phyloP scores from a whole-genome alignment of 2,329 filamentous ascomycete species.

The Neopestalotiopsis sp. region DNA sequence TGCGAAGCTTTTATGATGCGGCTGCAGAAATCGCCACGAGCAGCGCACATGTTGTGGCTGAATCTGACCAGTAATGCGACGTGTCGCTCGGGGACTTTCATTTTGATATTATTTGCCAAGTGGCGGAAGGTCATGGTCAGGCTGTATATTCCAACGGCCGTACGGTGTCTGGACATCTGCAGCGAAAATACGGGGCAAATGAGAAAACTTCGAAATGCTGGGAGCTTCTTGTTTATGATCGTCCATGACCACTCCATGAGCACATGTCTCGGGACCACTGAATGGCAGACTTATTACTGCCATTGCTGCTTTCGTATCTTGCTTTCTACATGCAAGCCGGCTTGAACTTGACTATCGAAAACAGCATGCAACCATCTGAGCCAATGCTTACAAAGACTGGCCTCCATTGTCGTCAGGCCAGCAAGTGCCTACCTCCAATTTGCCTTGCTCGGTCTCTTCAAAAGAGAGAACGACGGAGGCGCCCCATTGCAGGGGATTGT shows the following conservation, averaged over 20 bases:
- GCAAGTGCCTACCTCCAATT: conserved; percentile 37
- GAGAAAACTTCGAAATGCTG: too few species aligned
- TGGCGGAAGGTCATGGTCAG: background rate
- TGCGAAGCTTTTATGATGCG: background rate
- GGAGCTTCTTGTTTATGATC: too few species aligned
- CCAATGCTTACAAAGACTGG: background rate
- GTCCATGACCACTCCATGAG: too few species aligned
- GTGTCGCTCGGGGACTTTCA: background rate
- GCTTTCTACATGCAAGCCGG: too few species aligned
- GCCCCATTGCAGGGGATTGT: conserved; percentile 44
- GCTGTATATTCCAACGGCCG: background rate
- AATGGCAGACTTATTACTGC: too few species aligned
- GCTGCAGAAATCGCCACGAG: background rate
- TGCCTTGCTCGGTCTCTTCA: conserved; percentile 32
- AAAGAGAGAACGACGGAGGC: conserved; percentile 44
- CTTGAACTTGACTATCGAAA: too few species aligned
- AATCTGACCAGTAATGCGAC: background rate
- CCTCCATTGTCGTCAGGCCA: conserved; percentile 34
- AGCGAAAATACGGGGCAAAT: background rate
- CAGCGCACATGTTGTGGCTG: background rate
- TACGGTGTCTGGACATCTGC: too few species aligned
- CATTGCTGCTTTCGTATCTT: too few species aligned
- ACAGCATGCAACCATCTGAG: background rate
- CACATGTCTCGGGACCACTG: too few species aligned
- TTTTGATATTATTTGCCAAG: background rate